A percentile compares a stretch with the other conserved stretches of the same genome.
Evolutionary conservation across 2,329 filamentous ascomycete species (phyloP).

Genomic region (Endocalyx cinctus): DNA sequence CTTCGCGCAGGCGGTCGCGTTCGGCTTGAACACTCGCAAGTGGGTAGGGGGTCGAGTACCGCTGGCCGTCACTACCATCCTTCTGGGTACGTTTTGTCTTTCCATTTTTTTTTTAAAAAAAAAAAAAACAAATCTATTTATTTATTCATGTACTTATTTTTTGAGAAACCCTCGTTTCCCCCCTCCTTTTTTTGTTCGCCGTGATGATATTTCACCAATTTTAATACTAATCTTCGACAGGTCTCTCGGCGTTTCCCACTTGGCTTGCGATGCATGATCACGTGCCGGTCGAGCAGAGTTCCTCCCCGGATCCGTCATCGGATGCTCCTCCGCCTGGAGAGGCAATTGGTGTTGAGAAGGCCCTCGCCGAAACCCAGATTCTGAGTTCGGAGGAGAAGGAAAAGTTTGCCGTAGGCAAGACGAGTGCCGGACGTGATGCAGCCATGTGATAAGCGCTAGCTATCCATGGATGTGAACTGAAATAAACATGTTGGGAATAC

Average conservation of each 20-base stretch:
- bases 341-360: conserved; percentile 16
- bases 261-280: conserved; percentile 28
- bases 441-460: conserved; percentile 5
- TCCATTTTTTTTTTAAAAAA: background rate
- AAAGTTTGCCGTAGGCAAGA: conserved; percentile 13
- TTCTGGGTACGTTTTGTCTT: conserved; percentile 27
- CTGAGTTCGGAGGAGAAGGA: conserved; percentile 11
- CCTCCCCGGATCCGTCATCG: conserved; percentile 1
- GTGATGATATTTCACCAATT: too few relatives aligned
- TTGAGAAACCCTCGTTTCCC: conserved; percentile 5
- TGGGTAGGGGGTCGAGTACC: conserved; percentile 35
- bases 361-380: conserved; percentile 5
- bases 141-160: background rate
- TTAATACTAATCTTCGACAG: too few relatives aligned
- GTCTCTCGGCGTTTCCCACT: conserved; percentile 23
- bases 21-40: conserved; percentile 32
- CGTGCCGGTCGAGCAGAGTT: conserved; percentile 20
- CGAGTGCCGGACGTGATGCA: conserved; percentile 6
- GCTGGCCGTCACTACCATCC: conserved; percentile 33
- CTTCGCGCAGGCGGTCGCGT: conserved; percentile 35
- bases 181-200: background rate
- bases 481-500: too few relatives aligned
- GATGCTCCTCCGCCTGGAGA: background rate
- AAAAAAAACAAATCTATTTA: too few relatives aligned
- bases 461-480: too few relatives aligned